These are phyloP conservation scores for Geotrichum aggregatum DNA, from an alignment of 1,139 yeast species.

Conservation along the genomic window DNA sequence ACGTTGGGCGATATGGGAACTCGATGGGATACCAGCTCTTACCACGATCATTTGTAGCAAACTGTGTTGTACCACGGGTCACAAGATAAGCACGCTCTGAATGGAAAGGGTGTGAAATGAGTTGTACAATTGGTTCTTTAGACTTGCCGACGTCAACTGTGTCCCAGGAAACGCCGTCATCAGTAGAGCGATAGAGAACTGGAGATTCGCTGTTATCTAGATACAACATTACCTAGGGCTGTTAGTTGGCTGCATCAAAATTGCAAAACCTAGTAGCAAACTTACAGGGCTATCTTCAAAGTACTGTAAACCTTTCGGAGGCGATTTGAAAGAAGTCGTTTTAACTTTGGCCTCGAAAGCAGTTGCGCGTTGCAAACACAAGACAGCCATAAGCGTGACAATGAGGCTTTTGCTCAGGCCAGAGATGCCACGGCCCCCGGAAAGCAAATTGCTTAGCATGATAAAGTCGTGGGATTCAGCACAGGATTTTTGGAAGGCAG, in stretches of 20 bases:
- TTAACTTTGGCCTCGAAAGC: conserved; percentile 17
- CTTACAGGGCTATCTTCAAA: conserved; percentile 28
- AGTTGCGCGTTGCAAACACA: conserved; percentile 7
- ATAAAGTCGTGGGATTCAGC: background rate
- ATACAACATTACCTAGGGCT: conserved; percentile 39
- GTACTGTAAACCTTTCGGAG: conserved; percentile 24
- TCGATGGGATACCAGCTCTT: conserved; percentile 51
- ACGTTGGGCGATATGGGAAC: conserved; percentile 25
- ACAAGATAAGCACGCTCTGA: conserved; percentile 53
- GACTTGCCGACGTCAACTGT: conserved; percentile 34
- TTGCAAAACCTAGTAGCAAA: background rate
- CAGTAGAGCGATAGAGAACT: conserved; percentile 45
- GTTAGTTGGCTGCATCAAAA: conserved; percentile 1
- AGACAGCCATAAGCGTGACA: background rate
- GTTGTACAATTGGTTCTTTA: conserved; percentile 33
- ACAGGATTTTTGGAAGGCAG: no score
- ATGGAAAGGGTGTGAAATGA: conserved; percentile 48
- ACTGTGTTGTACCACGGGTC: conserved; percentile 43
- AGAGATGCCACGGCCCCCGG: conserved; percentile 2
- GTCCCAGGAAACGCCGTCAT: conserved; percentile 59
- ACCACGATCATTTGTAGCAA: conserved; percentile 56
- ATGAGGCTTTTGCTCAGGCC: background rate
- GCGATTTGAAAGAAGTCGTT: conserved; percentile 19
- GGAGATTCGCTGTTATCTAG: conserved; percentile 34
- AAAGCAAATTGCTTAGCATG: conserved; percentile 2